phyloP scores from a whole-genome alignment of 345 rosid genomes.

The Moricandia arvensis region DNA sequence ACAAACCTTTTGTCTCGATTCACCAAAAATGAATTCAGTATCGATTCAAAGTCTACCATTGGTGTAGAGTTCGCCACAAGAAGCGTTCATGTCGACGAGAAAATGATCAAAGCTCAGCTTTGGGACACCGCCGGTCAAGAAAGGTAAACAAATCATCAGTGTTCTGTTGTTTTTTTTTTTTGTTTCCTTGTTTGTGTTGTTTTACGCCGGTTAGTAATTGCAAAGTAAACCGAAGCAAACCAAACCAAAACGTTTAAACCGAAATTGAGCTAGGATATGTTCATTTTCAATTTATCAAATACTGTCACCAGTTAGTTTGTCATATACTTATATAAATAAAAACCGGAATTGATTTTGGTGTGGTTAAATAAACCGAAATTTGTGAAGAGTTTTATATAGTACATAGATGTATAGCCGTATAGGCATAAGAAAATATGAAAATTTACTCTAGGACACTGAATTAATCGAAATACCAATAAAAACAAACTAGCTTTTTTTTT shows the following conservation, averaged over 20 bases:
- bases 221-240: not conserved
- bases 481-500: too few species aligned
- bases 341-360: not conserved
- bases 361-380: not conserved
- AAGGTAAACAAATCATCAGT: slow-evolving; percentile 45
- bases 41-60: slow-evolving; percentile 76
- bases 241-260: not conserved
- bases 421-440: not conserved
- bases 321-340: not conserved
- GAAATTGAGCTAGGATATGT: not conserved
- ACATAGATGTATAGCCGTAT: not conserved
- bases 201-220: not conserved
- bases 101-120: slow-evolving; percentile 88
- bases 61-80: slow-evolving; percentile 37
- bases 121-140: slow-evolving; percentile 99
- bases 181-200: not conserved
- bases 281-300: not conserved
- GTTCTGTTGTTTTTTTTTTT: not conserved
- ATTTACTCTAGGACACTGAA: too few species aligned
- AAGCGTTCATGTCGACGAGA: slow-evolving; percentile 72
- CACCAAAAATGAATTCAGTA: slow-evolving; percentile 80
- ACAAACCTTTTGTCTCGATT: slow-evolving; percentile 77
- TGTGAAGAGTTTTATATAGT: not conserved
- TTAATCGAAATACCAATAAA: too few species aligned
- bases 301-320: not conserved